phyloP scores from a whole-genome alignment of 306 rosid genomes.

The Inga oerstediana region DNA sequence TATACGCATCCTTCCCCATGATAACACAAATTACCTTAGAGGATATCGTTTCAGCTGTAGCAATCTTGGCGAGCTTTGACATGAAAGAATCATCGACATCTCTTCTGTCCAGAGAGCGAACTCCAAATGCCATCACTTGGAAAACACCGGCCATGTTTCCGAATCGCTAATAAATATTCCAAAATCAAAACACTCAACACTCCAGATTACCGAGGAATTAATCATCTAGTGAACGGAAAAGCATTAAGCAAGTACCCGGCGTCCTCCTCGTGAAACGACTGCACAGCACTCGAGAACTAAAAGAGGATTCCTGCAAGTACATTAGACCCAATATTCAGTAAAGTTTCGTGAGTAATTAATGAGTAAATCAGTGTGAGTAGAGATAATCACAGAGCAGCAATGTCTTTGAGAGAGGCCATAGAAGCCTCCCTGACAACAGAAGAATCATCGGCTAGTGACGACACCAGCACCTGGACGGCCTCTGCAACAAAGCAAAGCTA shows the following conservation, averaged over 20 bases:
- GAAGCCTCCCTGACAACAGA: conserved; percentile 75
- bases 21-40: conserved; percentile 69
- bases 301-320: conserved; percentile 62
- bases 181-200: not conserved
- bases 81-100: conserved; percentile 77
- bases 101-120: conserved; percentile 63
- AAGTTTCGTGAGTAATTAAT: not conserved
- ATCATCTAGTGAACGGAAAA: not conserved
- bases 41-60: conserved; percentile 85
- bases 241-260: conserved; percentile 58
- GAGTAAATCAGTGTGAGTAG: not conserved
- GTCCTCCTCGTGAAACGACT: conserved; percentile 85
- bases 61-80: conserved; percentile 88
- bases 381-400: conserved; percentile 64
- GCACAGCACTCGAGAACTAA: conserved; percentile 88
- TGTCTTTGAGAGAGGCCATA: conserved; percentile 80
- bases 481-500: conserved; percentile 47
- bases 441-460: conserved; percentile 82
- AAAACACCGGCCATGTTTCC: conserved; percentile 96
- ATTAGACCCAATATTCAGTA: conserved; percentile 10
- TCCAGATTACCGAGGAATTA: not conserved
- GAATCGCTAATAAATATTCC: conserved; percentile 60
- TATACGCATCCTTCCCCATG: not conserved
- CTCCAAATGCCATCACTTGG: conserved; percentile 93
- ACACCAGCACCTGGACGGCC: conserved; percentile 84